Percentiles rank a stretch among this genome's conserved stretches.
phyloP scores from a whole-genome alignment of 257 asterid genomes.

The Datura wrightii region DNA sequence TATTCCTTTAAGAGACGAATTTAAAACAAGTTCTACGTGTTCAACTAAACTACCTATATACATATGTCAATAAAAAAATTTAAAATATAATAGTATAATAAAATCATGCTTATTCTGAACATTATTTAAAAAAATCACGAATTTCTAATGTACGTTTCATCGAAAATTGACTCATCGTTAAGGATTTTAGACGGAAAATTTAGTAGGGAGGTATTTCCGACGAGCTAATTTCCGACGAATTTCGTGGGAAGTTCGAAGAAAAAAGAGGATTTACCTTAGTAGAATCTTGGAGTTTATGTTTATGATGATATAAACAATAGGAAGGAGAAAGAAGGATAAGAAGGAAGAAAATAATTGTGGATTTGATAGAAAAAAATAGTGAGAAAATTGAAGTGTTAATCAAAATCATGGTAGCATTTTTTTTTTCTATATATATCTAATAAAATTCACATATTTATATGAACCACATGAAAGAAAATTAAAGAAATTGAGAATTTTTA shows the following conservation, averaged over 20 bases:
- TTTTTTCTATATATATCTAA: neutral
- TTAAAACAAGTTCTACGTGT: neutral
- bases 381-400: conserved; percentile 17
- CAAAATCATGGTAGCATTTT: conserved; percentile 34
- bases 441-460: no score
- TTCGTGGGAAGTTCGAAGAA: neutral
- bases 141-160: neutral
- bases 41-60: neutral
- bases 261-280: conserved; percentile 28
- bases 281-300: conserved; percentile 37
- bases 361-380: neutral
- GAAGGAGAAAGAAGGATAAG: conserved; percentile 32
- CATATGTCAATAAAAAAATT: no score
- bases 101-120: neutral
- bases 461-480: no score
- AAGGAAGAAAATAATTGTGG: neutral
- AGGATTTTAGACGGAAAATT: neutral
- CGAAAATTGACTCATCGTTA: neutral
- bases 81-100: no score
- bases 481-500: no score
- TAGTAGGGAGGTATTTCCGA: neutral
- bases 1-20: neutral
- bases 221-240: neutral
- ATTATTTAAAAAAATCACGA: neutral
- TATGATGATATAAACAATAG: conserved; percentile 38